Conservation (phyloP, 2,329 filamentous ascomycete species). For the Aspergillaceae sp. region DNA sequence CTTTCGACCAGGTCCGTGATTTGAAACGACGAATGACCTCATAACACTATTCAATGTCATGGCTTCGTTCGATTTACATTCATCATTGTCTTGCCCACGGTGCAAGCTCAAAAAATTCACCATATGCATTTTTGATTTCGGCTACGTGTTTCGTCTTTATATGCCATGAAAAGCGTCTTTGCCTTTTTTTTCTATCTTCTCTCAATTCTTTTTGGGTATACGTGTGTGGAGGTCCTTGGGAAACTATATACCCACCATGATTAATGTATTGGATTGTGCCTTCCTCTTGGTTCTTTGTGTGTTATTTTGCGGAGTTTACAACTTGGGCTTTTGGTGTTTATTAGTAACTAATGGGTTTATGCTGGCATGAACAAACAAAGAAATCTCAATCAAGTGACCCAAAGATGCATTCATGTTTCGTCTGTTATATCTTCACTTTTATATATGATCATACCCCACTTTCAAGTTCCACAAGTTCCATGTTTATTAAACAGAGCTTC, state of each 20-base stretch:
- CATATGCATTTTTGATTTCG: background rate
- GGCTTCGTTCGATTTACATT: no score
- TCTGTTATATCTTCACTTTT: no score
- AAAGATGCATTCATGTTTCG: no score
- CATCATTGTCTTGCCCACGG: background rate
- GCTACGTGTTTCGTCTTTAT: no score
- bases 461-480: no score
- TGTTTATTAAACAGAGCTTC: no score
- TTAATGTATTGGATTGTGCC: background rate
- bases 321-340: background rate
- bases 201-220: background rate
- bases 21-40: conserved; percentile 33
- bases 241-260: background rate
- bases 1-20: conserved; percentile 71
- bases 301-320: background rate
- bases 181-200: background rate
- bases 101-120: background rate
- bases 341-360: background rate
- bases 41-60: conserved; percentile 6
- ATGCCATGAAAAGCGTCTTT: background rate
- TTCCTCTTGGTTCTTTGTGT: background rate
- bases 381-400: no score
- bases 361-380: background rate
- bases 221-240: background rate
- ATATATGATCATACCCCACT: no score